phyloP scores from a whole-genome alignment of 2,329 filamentous ascomycete genomes.

The Cercospora sp. region DNA sequence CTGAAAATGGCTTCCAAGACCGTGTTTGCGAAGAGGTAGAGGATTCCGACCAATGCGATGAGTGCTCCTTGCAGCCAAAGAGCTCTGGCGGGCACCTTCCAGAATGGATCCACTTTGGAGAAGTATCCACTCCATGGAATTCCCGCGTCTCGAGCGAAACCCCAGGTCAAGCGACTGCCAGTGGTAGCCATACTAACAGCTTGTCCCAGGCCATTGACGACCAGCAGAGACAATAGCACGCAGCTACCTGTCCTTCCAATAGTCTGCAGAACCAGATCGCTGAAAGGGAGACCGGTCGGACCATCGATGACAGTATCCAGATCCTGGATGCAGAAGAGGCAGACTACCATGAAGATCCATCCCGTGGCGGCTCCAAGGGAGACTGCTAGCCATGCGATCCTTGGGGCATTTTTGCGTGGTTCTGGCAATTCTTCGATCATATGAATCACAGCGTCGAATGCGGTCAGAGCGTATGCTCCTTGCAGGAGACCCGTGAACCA shows the following conservation, averaged over 20 bases:
- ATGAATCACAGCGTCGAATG: conserved; percentile 61
- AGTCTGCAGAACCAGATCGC: conserved; percentile 58
- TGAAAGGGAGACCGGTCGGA: conserved; percentile 58
- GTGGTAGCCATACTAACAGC: conserved; percentile 53
- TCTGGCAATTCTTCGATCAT: conserved; percentile 59
- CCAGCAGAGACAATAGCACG: conserved; percentile 54
- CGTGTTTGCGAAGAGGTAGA: conserved; percentile 43
- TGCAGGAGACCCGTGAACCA: conserved; percentile 61
- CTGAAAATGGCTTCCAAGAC: conserved; percentile 49
- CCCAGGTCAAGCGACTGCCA: conserved; percentile 32
- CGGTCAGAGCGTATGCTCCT: conserved; percentile 57
- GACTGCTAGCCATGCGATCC: conserved; percentile 56
- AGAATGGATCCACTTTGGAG: conserved; percentile 47
- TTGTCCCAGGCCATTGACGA: conserved; percentile 58
- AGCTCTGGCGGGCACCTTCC: conserved; percentile 56
- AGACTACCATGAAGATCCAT: conserved; percentile 57
- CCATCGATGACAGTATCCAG: conserved; percentile 47
- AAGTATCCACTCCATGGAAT: conserved; percentile 33
- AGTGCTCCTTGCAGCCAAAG: conserved; percentile 55
- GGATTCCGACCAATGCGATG: conserved; percentile 53
- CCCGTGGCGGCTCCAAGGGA: conserved; percentile 48
- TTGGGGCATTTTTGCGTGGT: conserved; percentile 53
- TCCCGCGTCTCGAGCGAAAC: conserved; percentile 33
- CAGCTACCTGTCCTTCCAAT: conserved; percentile 49
- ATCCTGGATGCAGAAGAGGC: conserved; percentile 57